Conservation (phyloP, 257 asterid genomes). For the Solanum pinnatisectum region DNA sequence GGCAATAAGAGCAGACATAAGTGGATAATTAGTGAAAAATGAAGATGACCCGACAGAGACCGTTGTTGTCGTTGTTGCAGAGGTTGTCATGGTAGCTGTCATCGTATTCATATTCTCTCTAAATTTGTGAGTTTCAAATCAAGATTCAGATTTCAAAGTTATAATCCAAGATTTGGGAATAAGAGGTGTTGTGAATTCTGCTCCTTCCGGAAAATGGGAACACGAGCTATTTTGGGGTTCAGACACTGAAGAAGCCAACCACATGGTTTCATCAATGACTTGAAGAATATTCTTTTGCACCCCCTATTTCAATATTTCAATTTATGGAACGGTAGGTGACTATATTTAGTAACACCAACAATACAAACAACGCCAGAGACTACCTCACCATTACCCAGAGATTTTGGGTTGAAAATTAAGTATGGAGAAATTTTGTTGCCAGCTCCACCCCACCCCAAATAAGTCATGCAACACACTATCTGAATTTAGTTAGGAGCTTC, state of each 20-base stretch:
- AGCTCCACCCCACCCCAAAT: background rate
- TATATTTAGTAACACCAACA: background rate
- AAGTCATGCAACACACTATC: background rate
- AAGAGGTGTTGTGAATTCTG: background rate
- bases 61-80: conserved; percentile 6
- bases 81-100: background rate
- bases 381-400: background rate
- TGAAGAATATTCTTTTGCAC: background rate
- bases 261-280: background rate
- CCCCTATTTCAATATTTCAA: background rate
- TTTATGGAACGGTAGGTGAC: background rate
- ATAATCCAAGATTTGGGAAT: background rate
- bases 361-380: background rate
- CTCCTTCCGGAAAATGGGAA: background rate
- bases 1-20: conserved; percentile 4
- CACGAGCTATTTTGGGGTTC: background rate
- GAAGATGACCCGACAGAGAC: conserved; percentile 15
- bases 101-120: conserved; percentile 1
- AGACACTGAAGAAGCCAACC: background rate
- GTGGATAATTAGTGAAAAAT: conserved; percentile 1
- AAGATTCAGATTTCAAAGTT: background rate
- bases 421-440: background rate
- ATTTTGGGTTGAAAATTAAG: no score
- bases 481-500: no score
- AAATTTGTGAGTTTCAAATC: background rate